These are phyloP conservation scores for Penicillium sp. DNA, from an alignment of 2,329 filamentous ascomycete species.

Conservation along the genomic window DNA sequence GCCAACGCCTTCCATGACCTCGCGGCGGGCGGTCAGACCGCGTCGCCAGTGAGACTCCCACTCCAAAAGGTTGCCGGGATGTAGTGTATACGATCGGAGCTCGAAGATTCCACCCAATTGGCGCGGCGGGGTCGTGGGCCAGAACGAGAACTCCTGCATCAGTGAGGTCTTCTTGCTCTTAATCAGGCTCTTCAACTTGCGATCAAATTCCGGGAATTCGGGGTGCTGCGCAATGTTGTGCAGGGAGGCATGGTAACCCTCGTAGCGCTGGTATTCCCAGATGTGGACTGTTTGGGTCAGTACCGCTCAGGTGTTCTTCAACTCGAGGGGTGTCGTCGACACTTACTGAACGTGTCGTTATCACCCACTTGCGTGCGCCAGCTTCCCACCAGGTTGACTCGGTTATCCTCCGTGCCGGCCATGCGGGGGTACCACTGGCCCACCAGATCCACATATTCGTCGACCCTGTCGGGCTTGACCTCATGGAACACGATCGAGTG, in stretches of 20 bases:
- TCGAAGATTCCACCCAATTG: conserved; percentile 91
- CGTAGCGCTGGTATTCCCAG: conserved; percentile 98
- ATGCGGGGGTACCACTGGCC: conserved; percentile 89
- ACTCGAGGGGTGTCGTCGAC: not conserved
- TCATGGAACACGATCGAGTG: conserved; percentile 97
- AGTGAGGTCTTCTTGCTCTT: conserved; percentile 78
- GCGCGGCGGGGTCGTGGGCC: conserved; percentile 89
- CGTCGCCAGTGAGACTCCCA: conserved; percentile 99
- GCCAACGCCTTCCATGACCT: conserved; percentile 97
- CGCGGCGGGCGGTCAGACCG: conserved; percentile 80
- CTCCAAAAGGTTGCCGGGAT: conserved; percentile 91
- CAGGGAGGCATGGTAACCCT: conserved; percentile 89
- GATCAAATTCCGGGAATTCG: conserved; percentile 77
- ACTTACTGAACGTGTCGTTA: conserved; percentile 85
- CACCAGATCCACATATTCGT: conserved; percentile 87
- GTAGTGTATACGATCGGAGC: conserved; percentile 90
- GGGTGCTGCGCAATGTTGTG: conserved; percentile 78
- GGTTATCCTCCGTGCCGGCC: conserved; percentile 78
- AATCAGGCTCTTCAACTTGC: conserved; percentile 79
- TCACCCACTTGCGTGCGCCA: conserved; percentile 98
- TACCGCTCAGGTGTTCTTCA: not conserved
- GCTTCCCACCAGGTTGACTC: conserved; percentile 92
- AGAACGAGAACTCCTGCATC: conserved; percentile 99
- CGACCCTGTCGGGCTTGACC: conserved; percentile 90
- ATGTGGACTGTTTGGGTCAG: conserved; percentile 71